Conservation (phyloP, 108 stramenopile genomes). For the Cyclotella kingstonii region DNA sequence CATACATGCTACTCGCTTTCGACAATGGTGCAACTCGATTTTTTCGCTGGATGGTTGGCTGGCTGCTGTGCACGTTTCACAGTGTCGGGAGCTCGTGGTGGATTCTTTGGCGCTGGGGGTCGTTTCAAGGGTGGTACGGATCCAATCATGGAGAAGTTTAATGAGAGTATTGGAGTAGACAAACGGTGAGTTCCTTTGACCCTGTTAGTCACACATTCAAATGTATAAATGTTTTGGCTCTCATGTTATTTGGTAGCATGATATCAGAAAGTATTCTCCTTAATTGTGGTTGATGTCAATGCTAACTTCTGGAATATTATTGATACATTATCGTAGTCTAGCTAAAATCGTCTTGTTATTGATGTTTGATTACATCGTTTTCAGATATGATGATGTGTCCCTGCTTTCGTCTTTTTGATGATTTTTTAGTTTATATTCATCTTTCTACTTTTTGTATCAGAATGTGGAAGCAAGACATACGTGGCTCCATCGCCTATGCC, state of each 20-base stretch:
- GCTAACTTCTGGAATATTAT: too few relatives aligned
- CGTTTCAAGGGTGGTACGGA: constrained; percentile 97
- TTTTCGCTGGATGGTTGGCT: background rate
- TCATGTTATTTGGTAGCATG: too few relatives aligned
- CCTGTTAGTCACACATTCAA: background rate
- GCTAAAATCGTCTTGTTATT: too few relatives aligned
- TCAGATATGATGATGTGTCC: too few relatives aligned
- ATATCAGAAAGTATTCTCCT: too few relatives aligned
- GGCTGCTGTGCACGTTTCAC: background rate
- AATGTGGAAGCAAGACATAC: constrained; percentile 96
- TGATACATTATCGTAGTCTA: too few relatives aligned
- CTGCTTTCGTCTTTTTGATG: too few relatives aligned
- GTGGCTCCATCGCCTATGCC: constrained; percentile 94
- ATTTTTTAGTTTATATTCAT: too few relatives aligned
- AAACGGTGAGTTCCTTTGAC: constrained; percentile 51
- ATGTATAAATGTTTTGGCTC: background rate
- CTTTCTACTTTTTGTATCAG: too few relatives aligned
- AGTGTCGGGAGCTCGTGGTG: constrained; percentile 77
- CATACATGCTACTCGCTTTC: background rate
- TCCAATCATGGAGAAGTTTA: constrained; percentile 99
- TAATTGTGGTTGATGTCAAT: too few relatives aligned
- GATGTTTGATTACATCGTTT: too few relatives aligned
- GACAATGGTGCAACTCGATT: background rate
- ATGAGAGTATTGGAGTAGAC: constrained; percentile 94
- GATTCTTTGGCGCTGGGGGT: constrained; percentile 93